Base-by-base conservation (phyloP, 192 early-diverging fungal genomes). In the Backusella westeae region DNA sequence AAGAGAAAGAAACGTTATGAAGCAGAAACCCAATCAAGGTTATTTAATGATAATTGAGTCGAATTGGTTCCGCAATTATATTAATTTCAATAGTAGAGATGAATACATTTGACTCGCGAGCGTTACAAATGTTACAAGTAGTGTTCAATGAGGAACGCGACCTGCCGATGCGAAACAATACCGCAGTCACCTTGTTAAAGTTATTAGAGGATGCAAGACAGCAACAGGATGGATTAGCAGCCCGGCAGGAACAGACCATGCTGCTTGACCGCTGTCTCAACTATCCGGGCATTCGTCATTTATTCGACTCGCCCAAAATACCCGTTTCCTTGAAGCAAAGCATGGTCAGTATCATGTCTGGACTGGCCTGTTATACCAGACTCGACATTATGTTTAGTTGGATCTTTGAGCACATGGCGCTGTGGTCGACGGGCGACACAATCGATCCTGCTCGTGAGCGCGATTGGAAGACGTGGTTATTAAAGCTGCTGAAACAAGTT, bases 381-480 rank as follows among this genome's bases (percentile, higher is more conserved):
- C 34, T 70, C 15, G 75, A 76, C 42, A 15, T 76, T 14, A 29
- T 53, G 34, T 67, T 76, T 38, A 66, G 67, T 49, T 76, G 75
- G 67, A 41, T 76, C 23, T 76, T 76, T 69, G 68, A 69, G 19
- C 41, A 69, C 19, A 29, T 70, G n/a, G 15, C 29, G 9, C 14
- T 53, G 4, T 76, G 75, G 67, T 7, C 41, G 9, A 35, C 36
- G 12, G 35, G 23, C 23, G 35, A 76, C 14, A 34, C 52, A 5
- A 23, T 5, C 8, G 68, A 69, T 23, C 17, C 63, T 17, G 34
- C 39, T 63, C 69, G 38, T 38, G 75, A 76, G 17, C 41, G 68
- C 59, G 78, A 79, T 49, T 67, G 73, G 15, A 75, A 65, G 26
- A 75, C 41, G 29, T 79, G 78, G 56, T 38, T 75, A 49, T 39